Conservation (phyloP, 306 rosid genomes). For the Boehmeria nivea region DNA sequence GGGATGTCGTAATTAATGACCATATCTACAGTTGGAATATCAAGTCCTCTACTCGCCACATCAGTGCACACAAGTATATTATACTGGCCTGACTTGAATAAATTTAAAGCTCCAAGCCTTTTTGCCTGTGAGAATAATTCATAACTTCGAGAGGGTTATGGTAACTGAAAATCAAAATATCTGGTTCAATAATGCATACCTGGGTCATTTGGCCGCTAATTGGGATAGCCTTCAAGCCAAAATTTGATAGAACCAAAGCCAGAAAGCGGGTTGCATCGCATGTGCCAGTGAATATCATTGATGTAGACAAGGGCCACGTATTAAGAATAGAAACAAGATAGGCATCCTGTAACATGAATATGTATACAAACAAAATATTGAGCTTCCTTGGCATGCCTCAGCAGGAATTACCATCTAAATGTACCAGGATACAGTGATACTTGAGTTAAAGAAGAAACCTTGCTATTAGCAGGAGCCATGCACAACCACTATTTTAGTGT, state of each 20-base stretch:
- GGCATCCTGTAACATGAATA: constrained; percentile 92
- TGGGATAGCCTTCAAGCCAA: constrained; percentile 75
- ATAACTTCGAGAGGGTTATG: no score
- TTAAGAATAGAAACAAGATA: constrained; percentile 71
- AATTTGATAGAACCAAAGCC: constrained; percentile 74
- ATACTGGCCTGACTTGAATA: constrained; percentile 79
- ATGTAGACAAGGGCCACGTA: constrained; percentile 57
- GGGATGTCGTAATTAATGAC: constrained; percentile 92
- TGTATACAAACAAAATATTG: constrained; percentile 9
- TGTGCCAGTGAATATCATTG: constrained; percentile 92
- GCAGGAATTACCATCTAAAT: not conserved
- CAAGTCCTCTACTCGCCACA: constrained; percentile 90
- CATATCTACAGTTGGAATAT: constrained; percentile 71
- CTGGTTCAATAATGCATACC: constrained; percentile 55
- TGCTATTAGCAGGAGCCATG: constrained; percentile 67
- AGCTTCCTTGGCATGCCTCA: no score
- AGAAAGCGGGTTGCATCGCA: constrained; percentile 72
- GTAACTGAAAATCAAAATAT: no score
- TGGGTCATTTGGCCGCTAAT: constrained; percentile 93
- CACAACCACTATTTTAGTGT: constrained; percentile 71
- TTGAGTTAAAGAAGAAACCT: constrained; percentile 44
- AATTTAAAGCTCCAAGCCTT: constrained; percentile 86
- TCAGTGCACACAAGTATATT: constrained; percentile 82
- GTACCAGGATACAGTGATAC: not conserved
- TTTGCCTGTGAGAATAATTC: no score